phyloP scores from a whole-genome alignment of 768 basidiomycete species.

The Calocera cornea region DNA sequence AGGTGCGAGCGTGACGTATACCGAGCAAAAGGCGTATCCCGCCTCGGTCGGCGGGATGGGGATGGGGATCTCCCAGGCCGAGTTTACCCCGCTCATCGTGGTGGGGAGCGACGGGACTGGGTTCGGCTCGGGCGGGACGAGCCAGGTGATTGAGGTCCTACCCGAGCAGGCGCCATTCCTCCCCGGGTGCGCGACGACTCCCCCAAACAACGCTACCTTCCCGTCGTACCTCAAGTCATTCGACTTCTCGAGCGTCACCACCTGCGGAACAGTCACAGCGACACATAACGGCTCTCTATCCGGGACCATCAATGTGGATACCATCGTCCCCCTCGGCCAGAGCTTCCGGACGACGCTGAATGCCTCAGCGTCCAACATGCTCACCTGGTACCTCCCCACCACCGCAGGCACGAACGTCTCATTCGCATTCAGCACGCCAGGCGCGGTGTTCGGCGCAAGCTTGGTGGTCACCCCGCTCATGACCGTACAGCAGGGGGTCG shows the following conservation, averaged over 20 bases:
- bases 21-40: neutral
- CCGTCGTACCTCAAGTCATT: neutral
- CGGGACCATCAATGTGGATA: neutral
- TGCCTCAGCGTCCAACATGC: neutral
- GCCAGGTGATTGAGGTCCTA: neutral
- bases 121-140: neutral
- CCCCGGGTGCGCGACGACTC: neutral
- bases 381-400: neutral
- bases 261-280: neutral
- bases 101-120: neutral
- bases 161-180: neutral
- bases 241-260: neutral
- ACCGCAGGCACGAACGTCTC: neutral
- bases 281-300: neutral
- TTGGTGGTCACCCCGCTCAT: too few species aligned
- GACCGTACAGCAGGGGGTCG: too few species aligned
- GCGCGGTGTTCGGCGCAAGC: too few species aligned
- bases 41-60: neutral
- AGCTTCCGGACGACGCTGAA: neutral
- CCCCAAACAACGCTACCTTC: neutral
- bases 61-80: too few species aligned
- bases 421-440: too few species aligned
- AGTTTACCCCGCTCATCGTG: neutral
- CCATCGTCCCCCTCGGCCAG: neutral
- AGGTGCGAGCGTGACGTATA: neutral